phyloP scores from a whole-genome alignment of 75 land plant species.

The Selaginella tamariscina region DNA sequence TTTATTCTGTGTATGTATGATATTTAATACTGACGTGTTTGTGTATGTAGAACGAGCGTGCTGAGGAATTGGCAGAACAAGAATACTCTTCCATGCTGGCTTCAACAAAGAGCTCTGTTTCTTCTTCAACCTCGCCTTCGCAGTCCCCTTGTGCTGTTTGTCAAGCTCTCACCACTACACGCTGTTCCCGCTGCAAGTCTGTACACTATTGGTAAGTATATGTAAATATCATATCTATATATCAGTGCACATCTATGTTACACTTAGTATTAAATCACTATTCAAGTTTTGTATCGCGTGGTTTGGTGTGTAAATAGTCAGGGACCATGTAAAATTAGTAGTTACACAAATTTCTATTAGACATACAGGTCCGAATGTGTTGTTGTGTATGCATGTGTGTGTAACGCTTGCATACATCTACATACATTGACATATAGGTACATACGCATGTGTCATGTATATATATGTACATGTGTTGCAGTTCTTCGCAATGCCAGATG shows the following conservation, averaged over 20 bases:
- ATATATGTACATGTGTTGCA: constrained; percentile 1
- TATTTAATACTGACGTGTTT: too few species aligned
- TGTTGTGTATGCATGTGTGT: too few species aligned
- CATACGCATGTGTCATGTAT: not conserved
- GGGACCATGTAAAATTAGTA: not conserved
- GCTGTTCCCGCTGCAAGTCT: constrained; percentile 63
- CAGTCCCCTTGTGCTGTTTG: constrained; percentile 35
- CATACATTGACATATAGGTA: not conserved
- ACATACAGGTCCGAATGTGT: too few species aligned
- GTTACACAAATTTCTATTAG: not conserved
- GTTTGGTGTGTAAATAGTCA: not conserved
- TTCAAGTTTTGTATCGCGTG: not conserved
- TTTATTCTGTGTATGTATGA: too few species aligned
- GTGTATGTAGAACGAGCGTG: not conserved
- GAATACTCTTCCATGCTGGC: not conserved
- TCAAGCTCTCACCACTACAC: constrained; percentile 19
- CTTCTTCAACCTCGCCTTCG: not conserved
- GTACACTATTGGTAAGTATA: constrained; percentile 57
- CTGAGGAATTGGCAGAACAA: not conserved
- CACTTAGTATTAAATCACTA: not conserved
- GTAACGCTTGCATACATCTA: not conserved
- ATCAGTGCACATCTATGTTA: too few species aligned
- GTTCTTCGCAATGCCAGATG: not conserved
- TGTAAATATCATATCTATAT: too few species aligned
- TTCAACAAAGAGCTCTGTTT: not conserved